Evolutionary conservation across 2,329 filamentous ascomycete species (phyloP).

Genomic region (Diaporthe capsici): DNA sequence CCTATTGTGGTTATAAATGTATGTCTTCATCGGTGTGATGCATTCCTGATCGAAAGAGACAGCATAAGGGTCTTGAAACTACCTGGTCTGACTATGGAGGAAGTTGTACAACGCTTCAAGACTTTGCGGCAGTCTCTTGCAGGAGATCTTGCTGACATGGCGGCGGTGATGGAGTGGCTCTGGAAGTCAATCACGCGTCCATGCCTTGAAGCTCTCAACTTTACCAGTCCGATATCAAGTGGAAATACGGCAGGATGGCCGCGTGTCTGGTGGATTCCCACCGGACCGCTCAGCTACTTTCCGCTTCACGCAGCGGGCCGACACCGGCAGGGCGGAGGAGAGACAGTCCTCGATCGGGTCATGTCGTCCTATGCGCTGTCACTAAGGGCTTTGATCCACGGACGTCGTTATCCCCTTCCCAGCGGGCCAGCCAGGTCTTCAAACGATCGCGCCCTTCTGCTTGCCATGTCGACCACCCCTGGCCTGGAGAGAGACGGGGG

Average conservation of each 20-base stretch:
- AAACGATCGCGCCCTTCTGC: not conserved
- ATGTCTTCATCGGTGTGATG: not conserved
- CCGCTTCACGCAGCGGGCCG: not conserved
- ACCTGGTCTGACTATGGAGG: not conserved
- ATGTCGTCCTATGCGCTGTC: not conserved
- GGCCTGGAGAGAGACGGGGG: not conserved
- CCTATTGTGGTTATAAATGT: not conserved
- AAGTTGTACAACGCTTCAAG: not conserved
- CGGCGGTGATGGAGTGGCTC: not conserved
- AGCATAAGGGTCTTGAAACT: not conserved
- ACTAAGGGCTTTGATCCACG: not conserved
- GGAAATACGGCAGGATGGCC: not conserved
- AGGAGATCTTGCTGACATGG: not conserved
- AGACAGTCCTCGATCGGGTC: not conserved
- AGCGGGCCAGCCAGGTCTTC: not conserved
- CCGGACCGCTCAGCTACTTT: not conserved
- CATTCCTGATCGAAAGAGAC: not conserved
- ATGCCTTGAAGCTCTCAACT: not conserved
- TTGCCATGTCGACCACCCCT: not conserved
- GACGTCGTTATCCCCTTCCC: not conserved
- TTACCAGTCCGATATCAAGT: not conserved
- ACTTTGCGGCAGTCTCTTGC: not conserved
- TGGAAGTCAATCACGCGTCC: not conserved
- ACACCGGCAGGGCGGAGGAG: not conserved
- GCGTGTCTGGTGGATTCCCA: not conserved